Conservation (phyloP, 306 rosid genomes). For the Vigna hirtella region DNA sequence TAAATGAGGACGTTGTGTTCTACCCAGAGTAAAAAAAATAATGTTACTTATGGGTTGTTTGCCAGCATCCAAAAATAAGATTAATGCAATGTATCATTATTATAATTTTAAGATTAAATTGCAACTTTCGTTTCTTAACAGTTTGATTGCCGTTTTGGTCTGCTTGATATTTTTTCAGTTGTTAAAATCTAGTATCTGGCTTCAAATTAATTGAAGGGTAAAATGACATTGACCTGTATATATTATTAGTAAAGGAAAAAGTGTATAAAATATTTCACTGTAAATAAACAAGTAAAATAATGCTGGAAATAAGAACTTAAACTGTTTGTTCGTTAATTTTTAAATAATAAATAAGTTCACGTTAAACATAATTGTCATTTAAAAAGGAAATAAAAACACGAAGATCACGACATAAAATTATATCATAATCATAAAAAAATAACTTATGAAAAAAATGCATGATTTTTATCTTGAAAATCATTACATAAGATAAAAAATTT, state of each 20-base stretch:
- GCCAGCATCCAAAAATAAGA: not conserved
- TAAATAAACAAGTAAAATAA: not conserved
- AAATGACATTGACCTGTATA: not conserved
- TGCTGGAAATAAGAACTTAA: not conserved
- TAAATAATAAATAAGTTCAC: too few relatives aligned
- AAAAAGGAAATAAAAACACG: too few relatives aligned
- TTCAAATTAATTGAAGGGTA: not conserved
- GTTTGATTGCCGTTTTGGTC: not conserved
- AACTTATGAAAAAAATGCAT: too few relatives aligned
- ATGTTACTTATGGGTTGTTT: not conserved
- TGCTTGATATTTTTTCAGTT: not conserved
- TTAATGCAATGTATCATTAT: not conserved
- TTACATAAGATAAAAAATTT: too few relatives aligned
- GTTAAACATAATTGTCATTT: too few relatives aligned
- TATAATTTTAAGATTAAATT: not conserved
- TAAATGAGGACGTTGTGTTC: conserved; percentile 26
- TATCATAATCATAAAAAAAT: too few relatives aligned
- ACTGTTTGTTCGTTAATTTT: too few relatives aligned
- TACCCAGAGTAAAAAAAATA: not conserved
- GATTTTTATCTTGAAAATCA: too few relatives aligned
- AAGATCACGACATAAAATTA: too few relatives aligned
- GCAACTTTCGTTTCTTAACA: not conserved
- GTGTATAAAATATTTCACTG: not conserved
- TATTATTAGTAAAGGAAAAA: not conserved
- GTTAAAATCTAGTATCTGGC: not conserved